Evolutionary conservation across 345 rosid genomes (phyloP).

Genomic region (Corymbia maculata): DNA sequence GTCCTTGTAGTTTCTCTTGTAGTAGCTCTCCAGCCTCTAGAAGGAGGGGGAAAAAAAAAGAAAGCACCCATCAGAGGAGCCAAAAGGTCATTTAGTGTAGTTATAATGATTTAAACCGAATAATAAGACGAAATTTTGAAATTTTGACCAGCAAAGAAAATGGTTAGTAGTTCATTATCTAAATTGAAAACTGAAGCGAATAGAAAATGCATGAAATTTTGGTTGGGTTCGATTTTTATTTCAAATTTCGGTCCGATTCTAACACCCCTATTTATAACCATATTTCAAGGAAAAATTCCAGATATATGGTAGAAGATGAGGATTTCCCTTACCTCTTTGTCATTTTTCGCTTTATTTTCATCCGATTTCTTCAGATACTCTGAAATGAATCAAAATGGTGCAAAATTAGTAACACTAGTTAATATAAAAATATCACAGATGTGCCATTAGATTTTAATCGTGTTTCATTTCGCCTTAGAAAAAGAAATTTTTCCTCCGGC

Average conservation of each 20-base stretch:
- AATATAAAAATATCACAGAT: neutral
- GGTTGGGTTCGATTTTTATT: too few relatives aligned
- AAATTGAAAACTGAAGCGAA: too few relatives aligned
- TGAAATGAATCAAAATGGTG: neutral
- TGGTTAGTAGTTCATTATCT: too few relatives aligned
- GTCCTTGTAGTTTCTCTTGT: constrained; percentile 84
- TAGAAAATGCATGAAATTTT: too few relatives aligned
- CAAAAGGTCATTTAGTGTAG: neutral
- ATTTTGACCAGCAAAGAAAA: too few relatives aligned
- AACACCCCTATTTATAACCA: neutral
- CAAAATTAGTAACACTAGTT: neutral
- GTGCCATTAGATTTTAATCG: neutral
- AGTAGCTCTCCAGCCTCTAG: constrained; percentile 71
- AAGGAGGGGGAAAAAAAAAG: neutral
- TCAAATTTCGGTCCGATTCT: too few relatives aligned
- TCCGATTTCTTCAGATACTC: constrained; percentile 80
- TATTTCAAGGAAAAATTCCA: neutral
- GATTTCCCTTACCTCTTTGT: constrained; percentile 55
- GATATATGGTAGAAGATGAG: neutral
- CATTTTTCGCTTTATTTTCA: constrained; percentile 75
- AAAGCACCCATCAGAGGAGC: neutral
- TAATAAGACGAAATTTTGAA: neutral
- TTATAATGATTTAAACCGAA: neutral
- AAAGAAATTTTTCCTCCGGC: neutral
- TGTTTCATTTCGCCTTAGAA: neutral